Percentiles rank a stretch among this genome's conserved stretches.
Conservation (phyloP, 768 basidiomycete genomes). For the Lepiota brunneoincarnata region DNA sequence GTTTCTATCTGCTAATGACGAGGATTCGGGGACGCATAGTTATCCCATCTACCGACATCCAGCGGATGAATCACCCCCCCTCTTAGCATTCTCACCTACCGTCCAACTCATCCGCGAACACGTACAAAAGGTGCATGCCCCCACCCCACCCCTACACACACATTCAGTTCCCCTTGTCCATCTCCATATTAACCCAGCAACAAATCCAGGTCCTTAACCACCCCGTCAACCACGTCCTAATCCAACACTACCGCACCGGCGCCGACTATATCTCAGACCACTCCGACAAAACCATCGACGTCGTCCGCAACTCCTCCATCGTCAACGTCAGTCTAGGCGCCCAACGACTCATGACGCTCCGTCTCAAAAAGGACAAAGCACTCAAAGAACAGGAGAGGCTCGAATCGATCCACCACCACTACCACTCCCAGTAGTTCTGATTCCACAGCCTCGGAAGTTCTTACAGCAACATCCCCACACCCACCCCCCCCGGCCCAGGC, state of each 20-base stretch:
- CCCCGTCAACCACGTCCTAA: constrained; percentile 80
- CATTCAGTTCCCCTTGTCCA: background rate
- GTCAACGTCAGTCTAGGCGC: constrained; percentile 84
- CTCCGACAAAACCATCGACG: constrained; percentile 84
- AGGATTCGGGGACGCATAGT: background rate
- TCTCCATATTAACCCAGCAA: background rate
- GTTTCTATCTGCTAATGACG: background rate
- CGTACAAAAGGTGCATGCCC: constrained; percentile 46
- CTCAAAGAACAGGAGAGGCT: constrained; percentile 13
- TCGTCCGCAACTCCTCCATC: constrained; percentile 69
- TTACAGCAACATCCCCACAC: background rate
- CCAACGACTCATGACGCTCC: constrained; percentile 73
- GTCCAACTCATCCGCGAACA: constrained; percentile 62
- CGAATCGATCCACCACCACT: background rate
- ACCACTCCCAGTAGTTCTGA: background rate
- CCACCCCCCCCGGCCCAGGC: too few relatives aligned
- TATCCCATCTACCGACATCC: constrained; percentile 79
- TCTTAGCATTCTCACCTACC: constrained; percentile 65
- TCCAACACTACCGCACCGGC: constrained; percentile 77
- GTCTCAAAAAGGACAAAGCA: constrained; percentile 52
- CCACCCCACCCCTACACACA: background rate
- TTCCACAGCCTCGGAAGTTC: background rate
- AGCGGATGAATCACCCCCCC: constrained; percentile 71
- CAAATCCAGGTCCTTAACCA: constrained; percentile 39
- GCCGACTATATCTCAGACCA: constrained; percentile 85